Percentiles rank a stretch among this genome's conserved stretches.
phyloP scores from a whole-genome alignment of 2,329 filamentous ascomycete genomes.

The Sporothrix pallida region DNA sequence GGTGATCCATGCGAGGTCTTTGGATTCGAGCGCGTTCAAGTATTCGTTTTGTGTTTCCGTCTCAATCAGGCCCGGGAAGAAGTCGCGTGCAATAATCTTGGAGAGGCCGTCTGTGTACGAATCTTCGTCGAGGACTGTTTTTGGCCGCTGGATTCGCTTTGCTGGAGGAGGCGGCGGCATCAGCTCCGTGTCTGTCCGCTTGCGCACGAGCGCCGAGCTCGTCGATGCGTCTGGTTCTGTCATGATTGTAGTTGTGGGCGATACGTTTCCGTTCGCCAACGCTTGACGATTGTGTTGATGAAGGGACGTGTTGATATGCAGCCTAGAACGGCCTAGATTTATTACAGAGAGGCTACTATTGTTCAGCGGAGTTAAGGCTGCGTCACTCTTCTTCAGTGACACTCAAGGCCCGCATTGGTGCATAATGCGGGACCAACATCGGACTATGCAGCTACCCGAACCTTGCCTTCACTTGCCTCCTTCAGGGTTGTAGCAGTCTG shows the following conservation, averaged over 20 bases:
- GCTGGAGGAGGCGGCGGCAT: conserved; percentile 87
- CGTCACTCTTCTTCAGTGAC: not conserved
- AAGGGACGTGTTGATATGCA: not conserved
- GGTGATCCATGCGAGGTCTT: conserved; percentile 83
- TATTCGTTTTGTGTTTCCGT: conserved; percentile 90
- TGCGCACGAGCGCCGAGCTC: conserved; percentile 68
- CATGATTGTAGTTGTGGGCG: conserved; percentile 29
- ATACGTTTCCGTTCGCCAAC: not conserved
- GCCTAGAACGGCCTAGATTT: not conserved
- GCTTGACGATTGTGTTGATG: not conserved
- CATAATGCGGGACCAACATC: not conserved
- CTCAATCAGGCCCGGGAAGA: conserved; percentile 90
- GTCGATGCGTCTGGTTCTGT: conserved; percentile 35
- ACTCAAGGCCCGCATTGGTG: not conserved
- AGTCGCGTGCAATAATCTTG: conserved; percentile 94
- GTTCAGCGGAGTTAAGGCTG: not conserved
- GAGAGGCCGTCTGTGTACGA: conserved; percentile 89
- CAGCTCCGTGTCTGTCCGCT: conserved; percentile 70
- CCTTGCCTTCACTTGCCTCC: not conserved
- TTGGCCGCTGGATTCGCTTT: conserved; percentile 91
- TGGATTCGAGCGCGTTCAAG: conserved; percentile 85
- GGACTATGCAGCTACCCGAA: conserved; percentile 4
- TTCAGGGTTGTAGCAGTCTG: not conserved
- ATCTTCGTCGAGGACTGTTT: conserved; percentile 89
- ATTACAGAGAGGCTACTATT: not conserved